Conservation (phyloP, 2,329 filamentous ascomycete genomes). For the Ascochyta rabiei region DNA sequence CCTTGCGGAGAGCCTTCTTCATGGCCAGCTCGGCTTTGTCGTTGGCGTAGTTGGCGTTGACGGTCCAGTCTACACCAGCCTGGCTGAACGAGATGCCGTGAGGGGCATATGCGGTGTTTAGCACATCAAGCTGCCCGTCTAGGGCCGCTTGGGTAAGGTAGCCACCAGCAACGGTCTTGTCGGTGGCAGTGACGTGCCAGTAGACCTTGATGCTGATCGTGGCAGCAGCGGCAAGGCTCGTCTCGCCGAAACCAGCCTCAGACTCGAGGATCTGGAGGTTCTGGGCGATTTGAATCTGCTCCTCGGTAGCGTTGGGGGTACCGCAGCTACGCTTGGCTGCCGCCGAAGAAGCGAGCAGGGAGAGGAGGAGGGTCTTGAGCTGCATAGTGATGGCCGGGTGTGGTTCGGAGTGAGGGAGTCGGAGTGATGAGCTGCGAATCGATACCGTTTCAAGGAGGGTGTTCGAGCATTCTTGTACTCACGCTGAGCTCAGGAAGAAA, state of each 20-base stretch:
- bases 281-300: conserved; percentile 18
- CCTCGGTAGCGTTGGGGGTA: conserved; percentile 21
- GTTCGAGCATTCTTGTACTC: conserved; percentile 10
- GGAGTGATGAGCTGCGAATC: conserved; percentile 16
- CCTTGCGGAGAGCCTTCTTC: conserved; percentile 25
- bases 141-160: conserved; percentile 18
- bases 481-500: not conserved
- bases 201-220: conserved; percentile 38
- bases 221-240: conserved; percentile 22
- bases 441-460: conserved; percentile 7
- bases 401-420: conserved; percentile 4
- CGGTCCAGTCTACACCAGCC: conserved; percentile 19
- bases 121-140: conserved; percentile 16
- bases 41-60: conserved; percentile 19
- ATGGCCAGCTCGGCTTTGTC: conserved; percentile 15
- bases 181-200: conserved; percentile 43
- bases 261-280: conserved; percentile 22
- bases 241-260: conserved; percentile 5
- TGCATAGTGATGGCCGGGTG: conserved; percentile 12
- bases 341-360: conserved; percentile 12
- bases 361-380: conserved; percentile 18
- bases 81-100: conserved; percentile 23
- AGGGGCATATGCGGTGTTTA: conserved; percentile 20
- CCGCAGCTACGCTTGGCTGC: conserved; percentile 22
- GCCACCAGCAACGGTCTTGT: conserved; percentile 15